Percentiles rank a stretch among this genome's conserved stretches.
phyloP scores from a whole-genome alignment of 371 early-diverging fungal species.

The Chytridium lagenaria region DNA sequence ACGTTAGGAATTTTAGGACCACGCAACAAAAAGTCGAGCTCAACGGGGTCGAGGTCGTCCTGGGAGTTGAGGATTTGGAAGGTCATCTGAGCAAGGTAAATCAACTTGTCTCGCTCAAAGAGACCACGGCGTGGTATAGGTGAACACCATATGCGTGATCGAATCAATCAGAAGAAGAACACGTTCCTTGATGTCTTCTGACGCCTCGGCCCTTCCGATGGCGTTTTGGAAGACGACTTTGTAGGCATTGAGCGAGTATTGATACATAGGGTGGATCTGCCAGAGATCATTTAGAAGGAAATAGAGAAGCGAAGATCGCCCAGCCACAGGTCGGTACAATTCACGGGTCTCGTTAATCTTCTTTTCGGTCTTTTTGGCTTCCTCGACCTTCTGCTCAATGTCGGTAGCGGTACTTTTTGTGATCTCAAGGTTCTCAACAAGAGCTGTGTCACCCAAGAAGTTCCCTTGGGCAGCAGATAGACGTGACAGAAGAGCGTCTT shows the following conservation, averaged over 20 bases:
- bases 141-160: conserved; percentile 63
- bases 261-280: conserved; percentile 70
- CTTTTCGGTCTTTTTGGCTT: conserved; percentile 68
- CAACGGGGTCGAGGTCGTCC: conserved; percentile 59
- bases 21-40: conserved; percentile 65
- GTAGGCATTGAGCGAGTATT: conserved; percentile 68
- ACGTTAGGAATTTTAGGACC: conserved; percentile 54
- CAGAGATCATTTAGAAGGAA: conserved; percentile 68
- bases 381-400: conserved; percentile 69
- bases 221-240: conserved; percentile 71
- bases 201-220: conserved; percentile 59
- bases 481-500: conserved; percentile 64
- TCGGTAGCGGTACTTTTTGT: conserved; percentile 68
- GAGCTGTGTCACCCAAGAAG: conserved; percentile 68
- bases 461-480: conserved; percentile 67
- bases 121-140: conserved; percentile 67
- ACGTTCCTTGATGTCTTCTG: conserved; percentile 69
- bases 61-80: conserved; percentile 63
- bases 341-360: conserved; percentile 73
- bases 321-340: conserved; percentile 67
- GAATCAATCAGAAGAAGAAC: conserved; percentile 62
- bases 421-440: conserved; percentile 68
- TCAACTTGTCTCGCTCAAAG: conserved; percentile 70
- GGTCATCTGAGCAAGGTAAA: conserved; percentile 66
- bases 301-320: conserved; percentile 64